These are phyloP conservation scores for Halenospora varia DNA, from an alignment of 495 filamentous ascomycete species.

Conservation along the genomic window DNA sequence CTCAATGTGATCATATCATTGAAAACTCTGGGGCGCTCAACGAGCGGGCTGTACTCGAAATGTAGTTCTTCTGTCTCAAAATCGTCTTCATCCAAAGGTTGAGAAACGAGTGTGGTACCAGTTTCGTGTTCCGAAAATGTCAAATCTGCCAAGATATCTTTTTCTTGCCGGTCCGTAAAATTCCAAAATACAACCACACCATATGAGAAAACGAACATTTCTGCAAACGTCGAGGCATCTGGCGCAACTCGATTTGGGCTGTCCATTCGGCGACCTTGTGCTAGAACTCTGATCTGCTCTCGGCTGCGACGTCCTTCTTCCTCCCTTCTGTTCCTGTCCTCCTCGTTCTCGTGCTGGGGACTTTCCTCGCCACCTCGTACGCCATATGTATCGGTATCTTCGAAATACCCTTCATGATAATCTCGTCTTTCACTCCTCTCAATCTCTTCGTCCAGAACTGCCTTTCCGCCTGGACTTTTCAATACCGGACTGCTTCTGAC, in stretches of 20 bases:
- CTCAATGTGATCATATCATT: constrained; percentile 99
- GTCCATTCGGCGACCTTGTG: constrained; percentile 21
- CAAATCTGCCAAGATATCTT: constrained; percentile 91
- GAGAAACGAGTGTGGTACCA: constrained; percentile 28
- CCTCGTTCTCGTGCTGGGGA: constrained; percentile 27
- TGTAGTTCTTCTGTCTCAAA: constrained; percentile 99
- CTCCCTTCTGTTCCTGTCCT: constrained; percentile 24
- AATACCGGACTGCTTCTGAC: constrained; percentile 84
- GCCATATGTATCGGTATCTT: constrained; percentile 42
- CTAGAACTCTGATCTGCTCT: constrained; percentile 19
- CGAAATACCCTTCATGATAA: constrained; percentile 85
- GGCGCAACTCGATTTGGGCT: constrained; percentile 47
- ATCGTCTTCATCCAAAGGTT: constrained; percentile 56
- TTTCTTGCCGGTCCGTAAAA: constrained; percentile 91
- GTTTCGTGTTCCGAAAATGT: constrained; percentile 70
- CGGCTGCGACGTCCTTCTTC: constrained; percentile 25
- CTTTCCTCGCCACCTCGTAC: constrained; percentile 34
- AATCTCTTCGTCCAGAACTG: constrained; percentile 91
- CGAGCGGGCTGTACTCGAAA: constrained; percentile 88
- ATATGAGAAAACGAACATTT: constrained; percentile 98
- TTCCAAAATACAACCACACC: constrained; percentile 99
- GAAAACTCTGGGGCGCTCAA: constrained; percentile 84
- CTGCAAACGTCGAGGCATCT: constrained; percentile 71
- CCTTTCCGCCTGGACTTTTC: constrained; percentile 90
- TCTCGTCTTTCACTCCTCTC: constrained; percentile 87